Percentiles rank a stretch among this genome's conserved stretches.
These are phyloP conservation scores for Bryum argenteum DNA, from an alignment of 225 moss, liverwort and hornwort genomes.

Conservation along the genomic window DNA sequence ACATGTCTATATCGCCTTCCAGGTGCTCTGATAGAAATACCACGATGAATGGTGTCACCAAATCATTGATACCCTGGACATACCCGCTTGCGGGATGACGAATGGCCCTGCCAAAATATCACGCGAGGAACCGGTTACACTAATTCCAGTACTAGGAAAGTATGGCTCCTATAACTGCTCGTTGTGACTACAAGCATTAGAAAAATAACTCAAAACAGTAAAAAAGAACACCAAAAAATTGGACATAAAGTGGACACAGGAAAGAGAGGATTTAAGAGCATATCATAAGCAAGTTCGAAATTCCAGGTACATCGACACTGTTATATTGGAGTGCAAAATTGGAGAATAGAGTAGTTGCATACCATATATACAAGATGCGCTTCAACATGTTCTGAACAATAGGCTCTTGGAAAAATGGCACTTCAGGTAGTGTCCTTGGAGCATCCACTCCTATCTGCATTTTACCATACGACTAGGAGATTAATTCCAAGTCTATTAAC, in stretches of 20 bases:
- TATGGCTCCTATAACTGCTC: too few relatives aligned
- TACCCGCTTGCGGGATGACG: constrained; percentile 99
- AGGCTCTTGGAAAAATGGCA: constrained; percentile 87
- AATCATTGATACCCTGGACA: constrained; percentile 98
- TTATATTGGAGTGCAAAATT: neutral
- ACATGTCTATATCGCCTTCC: constrained; percentile 87
- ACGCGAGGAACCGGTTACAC: neutral
- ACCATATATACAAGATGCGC: constrained; percentile 99
- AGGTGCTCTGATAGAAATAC: constrained; percentile 96
- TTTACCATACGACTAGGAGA: constrained; percentile 17
- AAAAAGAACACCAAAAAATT: constrained; percentile 15
- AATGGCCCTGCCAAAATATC: constrained; percentile 78
- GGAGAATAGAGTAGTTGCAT: constrained; percentile 29
- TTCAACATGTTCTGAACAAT: constrained; percentile 81
- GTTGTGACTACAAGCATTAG: neutral
- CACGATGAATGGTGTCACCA: constrained; percentile 91
- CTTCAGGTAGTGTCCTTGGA: constrained; percentile 94
- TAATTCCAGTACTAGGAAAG: too few relatives aligned
- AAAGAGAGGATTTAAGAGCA: constrained; percentile 11
- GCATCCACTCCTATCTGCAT: constrained; percentile 90
- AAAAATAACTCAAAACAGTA: neutral
- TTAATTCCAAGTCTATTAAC: constrained; percentile 19
- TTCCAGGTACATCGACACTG: constrained; percentile 8
- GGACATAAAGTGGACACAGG: neutral
- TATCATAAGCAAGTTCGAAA: constrained; percentile 21